Evolutionary conservation across 345 rosid species (phyloP).

Genomic region (Linum usitatissimum): DNA sequence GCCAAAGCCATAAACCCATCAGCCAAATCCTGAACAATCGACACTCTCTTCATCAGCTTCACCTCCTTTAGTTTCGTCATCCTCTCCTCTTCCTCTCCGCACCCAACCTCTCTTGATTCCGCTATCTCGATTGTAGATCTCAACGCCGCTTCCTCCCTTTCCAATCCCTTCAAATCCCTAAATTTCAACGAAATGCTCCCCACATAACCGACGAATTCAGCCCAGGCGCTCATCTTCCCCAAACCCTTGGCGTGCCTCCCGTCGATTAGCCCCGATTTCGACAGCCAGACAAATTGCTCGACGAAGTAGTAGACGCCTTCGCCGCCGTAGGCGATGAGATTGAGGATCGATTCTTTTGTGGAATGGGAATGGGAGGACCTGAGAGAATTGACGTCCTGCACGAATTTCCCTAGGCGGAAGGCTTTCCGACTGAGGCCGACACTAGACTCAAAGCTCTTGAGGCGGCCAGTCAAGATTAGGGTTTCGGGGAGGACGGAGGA

Average conservation of each 20-base stretch:
- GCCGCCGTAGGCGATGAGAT: slow-evolving; percentile 62
- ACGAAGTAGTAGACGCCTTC: slow-evolving; percentile 76
- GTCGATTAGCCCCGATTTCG: slow-evolving; percentile 76
- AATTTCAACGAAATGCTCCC: slow-evolving; percentile 63
- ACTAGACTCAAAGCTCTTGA: slow-evolving; percentile 80
- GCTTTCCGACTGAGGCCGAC: slow-evolving; percentile 97
- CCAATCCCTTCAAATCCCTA: slow-evolving; percentile 56
- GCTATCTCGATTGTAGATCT: slow-evolving; percentile 41
- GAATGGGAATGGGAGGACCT: slow-evolving; percentile 42
- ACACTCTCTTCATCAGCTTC: slow-evolving; percentile 58
- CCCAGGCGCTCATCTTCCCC: slow-evolving; percentile 67
- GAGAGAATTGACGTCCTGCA: slow-evolving; percentile 71
- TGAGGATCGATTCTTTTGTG: slow-evolving; percentile 29
- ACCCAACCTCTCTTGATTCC: slow-evolving; percentile 33
- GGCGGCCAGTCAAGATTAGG: slow-evolving; percentile 26
- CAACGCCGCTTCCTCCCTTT: slow-evolving; percentile 41
- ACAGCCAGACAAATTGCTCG: slow-evolving; percentile 78
- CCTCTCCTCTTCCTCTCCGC: slow-evolving; percentile 36
- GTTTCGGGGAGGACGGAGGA: slow-evolving; percentile 48
- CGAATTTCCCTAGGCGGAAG: slow-evolving; percentile 82
- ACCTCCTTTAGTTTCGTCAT: slow-evolving; percentile 54
- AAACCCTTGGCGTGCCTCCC: slow-evolving; percentile 33
- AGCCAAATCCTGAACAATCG: slow-evolving; percentile 73
- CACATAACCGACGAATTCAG: slow-evolving; percentile 60
- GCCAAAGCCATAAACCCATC: slow-evolving; percentile 76